Conservation (phyloP, 768 basidiomycete species). For the Tricholoma bakamatsutake region DNA sequence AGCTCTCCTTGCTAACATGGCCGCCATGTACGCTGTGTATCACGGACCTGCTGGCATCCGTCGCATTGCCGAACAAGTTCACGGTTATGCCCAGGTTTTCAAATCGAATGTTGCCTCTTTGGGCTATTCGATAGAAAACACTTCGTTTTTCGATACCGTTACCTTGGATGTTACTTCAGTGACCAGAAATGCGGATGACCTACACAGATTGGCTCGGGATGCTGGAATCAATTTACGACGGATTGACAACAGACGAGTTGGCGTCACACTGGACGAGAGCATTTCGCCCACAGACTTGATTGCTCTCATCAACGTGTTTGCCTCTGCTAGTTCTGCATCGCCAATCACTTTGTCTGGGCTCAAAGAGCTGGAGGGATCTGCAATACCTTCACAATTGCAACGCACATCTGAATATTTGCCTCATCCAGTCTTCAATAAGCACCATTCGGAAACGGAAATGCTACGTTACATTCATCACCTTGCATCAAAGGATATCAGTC, state of each 20-base stretch:
- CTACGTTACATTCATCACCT: constrained; percentile 93
- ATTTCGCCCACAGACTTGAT: constrained; percentile 71
- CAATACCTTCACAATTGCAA: constrained; percentile 49
- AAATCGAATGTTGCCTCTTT: constrained; percentile 57
- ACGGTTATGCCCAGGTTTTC: constrained; percentile 77
- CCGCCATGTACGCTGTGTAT: constrained; percentile 97
- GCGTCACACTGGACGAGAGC: constrained; percentile 91
- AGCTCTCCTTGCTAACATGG: constrained; percentile 97
- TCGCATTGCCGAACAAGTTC: constrained; percentile 87
- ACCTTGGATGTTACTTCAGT: constrained; percentile 67
- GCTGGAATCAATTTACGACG: constrained; percentile 80
- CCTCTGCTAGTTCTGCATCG: constrained; percentile 50
- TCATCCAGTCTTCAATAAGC: constrained; percentile 91
- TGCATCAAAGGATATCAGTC: constrained; percentile 89
- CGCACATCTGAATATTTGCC: constrained; percentile 70
- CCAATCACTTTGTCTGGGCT: constrained; percentile 43
- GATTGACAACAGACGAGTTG: constrained; percentile 70
- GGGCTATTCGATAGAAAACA: constrained; percentile 70
- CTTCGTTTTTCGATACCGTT: constrained; percentile 88
- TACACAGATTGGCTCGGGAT: constrained; percentile 64
- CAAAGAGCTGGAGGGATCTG: constrained; percentile 33
- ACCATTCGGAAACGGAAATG: constrained; percentile 99
- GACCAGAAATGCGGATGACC: constrained; percentile 45
- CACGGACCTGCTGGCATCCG: constrained; percentile 86
- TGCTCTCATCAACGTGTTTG: constrained; percentile 76